Base-by-base conservation (phyloP, 345 rosid species). In the Xanthoceras sorbifolium region DNA sequence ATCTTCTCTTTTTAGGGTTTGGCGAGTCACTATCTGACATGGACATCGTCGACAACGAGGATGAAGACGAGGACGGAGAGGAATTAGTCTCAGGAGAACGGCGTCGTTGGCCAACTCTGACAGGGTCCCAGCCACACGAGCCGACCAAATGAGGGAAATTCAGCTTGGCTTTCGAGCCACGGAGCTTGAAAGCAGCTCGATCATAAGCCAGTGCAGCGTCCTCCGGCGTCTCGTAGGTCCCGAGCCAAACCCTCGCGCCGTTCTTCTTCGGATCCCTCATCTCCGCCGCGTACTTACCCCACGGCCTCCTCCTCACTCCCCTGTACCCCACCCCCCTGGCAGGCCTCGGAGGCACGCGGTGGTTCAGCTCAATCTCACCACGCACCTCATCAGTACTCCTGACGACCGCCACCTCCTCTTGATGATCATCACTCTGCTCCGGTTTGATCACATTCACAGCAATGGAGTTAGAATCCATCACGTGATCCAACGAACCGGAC, bases 261-360 rank as follows among this genome's bases (percentile, higher is more conserved):
- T 87, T 90, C 78, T 80, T 89, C 81, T 87, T 87, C 22, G 90
- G 91, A 63, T 86, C 93, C 32, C 92, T 84, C 0, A 91, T 86
- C 88, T 90, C 94, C 29, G 94, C 94, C 40, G 91, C 92, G 55
- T 78, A 90, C 66, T 86, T 90, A 63, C 97, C 94, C 97, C 92
- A 88, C 6, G 92, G 91, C 70, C 97, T 74, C 62, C 87, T 82
- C 81, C 83, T 82, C 40, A 85, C 84, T 0, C 86, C 82, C 26
- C 26, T 76, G 32, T 71, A 79, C 25, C 44, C 71, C 60, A 42
- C 18, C 40, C 78, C 75, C 62, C 28, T 57, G 22, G 55, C n/a
- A 4, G 55, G 55, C 55, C 28, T 67, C 32, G 50, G 17, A 17
- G 42, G 73, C 32, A n/a, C 72, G 12, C 28, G 38, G 5, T 32